Conservation (phyloP, 192 early-diverging fungal genomes). For the Kickxella alabastrina region DNA sequence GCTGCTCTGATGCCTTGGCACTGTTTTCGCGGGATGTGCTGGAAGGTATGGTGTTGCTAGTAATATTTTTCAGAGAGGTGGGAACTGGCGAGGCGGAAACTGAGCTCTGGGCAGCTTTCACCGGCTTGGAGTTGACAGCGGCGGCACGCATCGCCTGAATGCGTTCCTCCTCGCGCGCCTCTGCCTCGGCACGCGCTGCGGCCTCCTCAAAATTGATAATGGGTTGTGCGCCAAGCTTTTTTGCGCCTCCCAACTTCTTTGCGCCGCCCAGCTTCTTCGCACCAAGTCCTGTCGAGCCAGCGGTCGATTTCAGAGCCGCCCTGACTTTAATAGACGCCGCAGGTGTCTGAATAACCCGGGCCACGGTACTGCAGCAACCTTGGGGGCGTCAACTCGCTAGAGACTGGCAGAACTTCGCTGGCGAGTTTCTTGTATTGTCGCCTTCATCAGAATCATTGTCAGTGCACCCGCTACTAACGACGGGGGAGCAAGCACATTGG, state of each 20-base stretch:
- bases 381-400: too few species aligned
- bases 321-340: slow-evolving; percentile 18
- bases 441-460: neutral
- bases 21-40: neutral
- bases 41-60: neutral
- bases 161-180: slow-evolving; percentile 65
- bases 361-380: too few species aligned
- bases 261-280: slow-evolving; percentile 46
- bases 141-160: slow-evolving; percentile 51
- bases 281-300: slow-evolving; percentile 15
- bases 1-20: slow-evolving; percentile 41
- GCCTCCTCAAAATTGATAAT: slow-evolving; percentile 88
- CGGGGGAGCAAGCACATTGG: slow-evolving; percentile 22
- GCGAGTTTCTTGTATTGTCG: neutral
- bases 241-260: slow-evolving; percentile 79
- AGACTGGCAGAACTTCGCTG: too few species aligned
- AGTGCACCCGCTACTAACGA: slow-evolving; percentile 13
- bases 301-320: slow-evolving; percentile 23
- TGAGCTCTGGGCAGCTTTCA: neutral
- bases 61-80: too few species aligned
- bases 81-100: too few species aligned
- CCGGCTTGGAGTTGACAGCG: slow-evolving; percentile 3
- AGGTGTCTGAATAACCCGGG: slow-evolving; percentile 13
- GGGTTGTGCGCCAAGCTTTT: slow-evolving; percentile 70
- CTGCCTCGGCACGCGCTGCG: slow-evolving; percentile 79